phyloP scores from a whole-genome alignment of 805 yeast species.

The Metahyphopichia silvanorum region DNA sequence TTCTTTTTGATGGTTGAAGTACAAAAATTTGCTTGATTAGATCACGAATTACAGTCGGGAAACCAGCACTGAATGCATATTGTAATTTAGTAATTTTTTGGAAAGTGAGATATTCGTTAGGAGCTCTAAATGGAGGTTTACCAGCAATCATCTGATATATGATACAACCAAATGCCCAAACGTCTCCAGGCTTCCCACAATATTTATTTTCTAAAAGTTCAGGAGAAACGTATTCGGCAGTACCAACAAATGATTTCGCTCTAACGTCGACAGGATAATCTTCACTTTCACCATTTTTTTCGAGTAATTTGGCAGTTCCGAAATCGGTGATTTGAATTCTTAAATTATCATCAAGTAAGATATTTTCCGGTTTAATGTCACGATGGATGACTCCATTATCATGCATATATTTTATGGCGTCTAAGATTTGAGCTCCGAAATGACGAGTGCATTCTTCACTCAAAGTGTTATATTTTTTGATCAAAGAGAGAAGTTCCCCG shows the following conservation, averaged over 20 bases:
- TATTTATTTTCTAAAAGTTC: conserved; percentile 72
- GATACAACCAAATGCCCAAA: conserved; percentile 63
- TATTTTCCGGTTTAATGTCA: conserved; percentile 83
- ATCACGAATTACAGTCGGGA: conserved; percentile 58
- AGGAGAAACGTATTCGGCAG: conserved; percentile 83
- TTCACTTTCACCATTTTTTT: conserved; percentile 45
- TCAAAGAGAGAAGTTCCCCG: conserved; percentile 68
- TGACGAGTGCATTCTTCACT: conserved; percentile 67
- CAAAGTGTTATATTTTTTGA: conserved; percentile 67
- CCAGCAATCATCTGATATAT: conserved; percentile 63
- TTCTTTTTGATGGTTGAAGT: conserved; percentile 67
- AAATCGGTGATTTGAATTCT: conserved; percentile 75
- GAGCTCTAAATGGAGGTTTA: conserved; percentile 77
- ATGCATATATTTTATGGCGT: conserved; percentile 71
- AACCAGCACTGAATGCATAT: conserved; percentile 68
- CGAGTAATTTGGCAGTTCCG: conserved; percentile 77
- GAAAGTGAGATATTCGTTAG: conserved; percentile 77
- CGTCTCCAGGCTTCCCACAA: conserved; percentile 57
- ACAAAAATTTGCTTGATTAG: conserved; percentile 65
- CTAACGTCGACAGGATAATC: conserved; percentile 62
- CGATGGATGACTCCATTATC: conserved; percentile 74
- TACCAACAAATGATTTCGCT: conserved; percentile 82
- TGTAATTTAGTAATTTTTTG: conserved; percentile 79
- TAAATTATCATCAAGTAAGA: conserved; percentile 57
- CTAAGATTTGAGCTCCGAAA: conserved; percentile 71